Evolutionary conservation across 176 grass and related monocot species (phyloP).

Genomic region (Hordeum marinum): DNA sequence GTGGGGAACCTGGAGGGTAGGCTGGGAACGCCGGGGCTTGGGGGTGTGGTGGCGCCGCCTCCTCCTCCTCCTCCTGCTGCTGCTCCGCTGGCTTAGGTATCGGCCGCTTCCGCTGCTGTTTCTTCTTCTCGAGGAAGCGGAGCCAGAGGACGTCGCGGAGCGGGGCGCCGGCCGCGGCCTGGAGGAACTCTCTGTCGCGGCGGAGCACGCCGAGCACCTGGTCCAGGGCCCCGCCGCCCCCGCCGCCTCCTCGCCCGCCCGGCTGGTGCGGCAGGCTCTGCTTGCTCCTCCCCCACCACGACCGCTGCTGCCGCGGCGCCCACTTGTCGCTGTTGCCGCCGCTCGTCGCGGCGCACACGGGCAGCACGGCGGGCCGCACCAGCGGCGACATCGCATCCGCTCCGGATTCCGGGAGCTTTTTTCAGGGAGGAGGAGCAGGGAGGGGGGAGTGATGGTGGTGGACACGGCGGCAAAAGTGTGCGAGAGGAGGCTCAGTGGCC

Average conservation of each 20-base stretch:
- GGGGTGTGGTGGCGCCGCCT: neutral
- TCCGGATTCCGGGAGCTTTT: constrained; percentile 33
- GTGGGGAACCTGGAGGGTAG: constrained; percentile 46
- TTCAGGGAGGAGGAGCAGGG: neutral
- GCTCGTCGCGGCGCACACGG: constrained; percentile 38
- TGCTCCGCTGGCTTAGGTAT: constrained; percentile 1
- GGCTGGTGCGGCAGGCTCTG: constrained; percentile 27
- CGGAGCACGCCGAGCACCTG: constrained; percentile 60
- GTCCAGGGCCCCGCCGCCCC: constrained; percentile 27
- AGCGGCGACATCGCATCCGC: constrained; percentile 40
- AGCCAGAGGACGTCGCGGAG: constrained; percentile 68
- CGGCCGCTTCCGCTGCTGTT: constrained; percentile 13
- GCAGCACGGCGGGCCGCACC: constrained; percentile 32
- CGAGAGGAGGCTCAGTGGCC: neutral
- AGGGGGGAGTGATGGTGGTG: neutral
- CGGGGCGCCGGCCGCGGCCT: constrained; percentile 22
- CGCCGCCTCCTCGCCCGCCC: neutral
- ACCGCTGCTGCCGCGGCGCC: constrained; percentile 15
- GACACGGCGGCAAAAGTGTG: neutral
- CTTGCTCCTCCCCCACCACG: constrained; percentile 27
- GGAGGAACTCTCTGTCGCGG: constrained; percentile 56
- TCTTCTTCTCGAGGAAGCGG: constrained; percentile 67
- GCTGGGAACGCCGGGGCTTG: constrained; percentile 34
- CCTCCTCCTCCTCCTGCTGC: neutral
- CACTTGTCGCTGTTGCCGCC: constrained; percentile 19